Percentiles rank a stretch among this genome's conserved stretches.
phyloP scores from a whole-genome alignment of 2,329 filamentous ascomycete species.

The Aspergillus bombycis region DNA sequence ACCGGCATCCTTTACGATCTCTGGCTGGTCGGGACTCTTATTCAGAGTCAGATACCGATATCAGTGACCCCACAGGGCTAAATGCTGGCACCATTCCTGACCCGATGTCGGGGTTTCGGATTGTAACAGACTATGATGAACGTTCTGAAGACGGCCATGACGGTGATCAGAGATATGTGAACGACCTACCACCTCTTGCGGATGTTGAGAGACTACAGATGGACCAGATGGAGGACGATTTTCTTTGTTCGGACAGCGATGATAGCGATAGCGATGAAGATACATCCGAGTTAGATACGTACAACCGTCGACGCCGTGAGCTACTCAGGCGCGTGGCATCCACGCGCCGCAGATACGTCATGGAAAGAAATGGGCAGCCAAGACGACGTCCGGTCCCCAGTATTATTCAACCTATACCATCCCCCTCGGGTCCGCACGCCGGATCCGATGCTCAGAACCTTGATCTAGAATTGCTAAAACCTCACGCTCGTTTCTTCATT shows the following conservation, averaged over 20 bases:
- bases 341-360: slow-evolving; percentile 23
- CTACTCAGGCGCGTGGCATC: slow-evolving; percentile 29
- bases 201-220: slow-evolving; percentile 30
- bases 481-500: slow-evolving; percentile 82
- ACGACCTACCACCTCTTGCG: slow-evolving; percentile 23
- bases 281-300: slow-evolving; percentile 21
- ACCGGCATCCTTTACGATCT: slow-evolving; percentile 38
- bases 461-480: slow-evolving; percentile 59
- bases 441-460: slow-evolving; percentile 9
- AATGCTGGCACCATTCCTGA: slow-evolving; percentile 17
- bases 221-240: slow-evolving; percentile 34
- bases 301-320: slow-evolving; percentile 32
- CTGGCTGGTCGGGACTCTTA: slow-evolving; percentile 27
- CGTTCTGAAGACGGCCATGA: slow-evolving; percentile 41
- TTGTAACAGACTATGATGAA: slow-evolving; percentile 43
- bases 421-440: slow-evolving; percentile 12
- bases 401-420: slow-evolving; percentile 31
- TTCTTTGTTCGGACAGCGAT: slow-evolving; percentile 36
- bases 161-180: slow-evolving; percentile 34
- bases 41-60: slow-evolving; percentile 30
- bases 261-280: slow-evolving; percentile 36
- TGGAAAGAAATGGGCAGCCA: slow-evolving; percentile 21
- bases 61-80: slow-evolving; percentile 14
- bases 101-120: slow-evolving; percentile 34
- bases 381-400: slow-evolving; percentile 30